Conservation (phyloP, 2,329 filamentous ascomycete genomes). For the Dichotomopilus funicola region DNA sequence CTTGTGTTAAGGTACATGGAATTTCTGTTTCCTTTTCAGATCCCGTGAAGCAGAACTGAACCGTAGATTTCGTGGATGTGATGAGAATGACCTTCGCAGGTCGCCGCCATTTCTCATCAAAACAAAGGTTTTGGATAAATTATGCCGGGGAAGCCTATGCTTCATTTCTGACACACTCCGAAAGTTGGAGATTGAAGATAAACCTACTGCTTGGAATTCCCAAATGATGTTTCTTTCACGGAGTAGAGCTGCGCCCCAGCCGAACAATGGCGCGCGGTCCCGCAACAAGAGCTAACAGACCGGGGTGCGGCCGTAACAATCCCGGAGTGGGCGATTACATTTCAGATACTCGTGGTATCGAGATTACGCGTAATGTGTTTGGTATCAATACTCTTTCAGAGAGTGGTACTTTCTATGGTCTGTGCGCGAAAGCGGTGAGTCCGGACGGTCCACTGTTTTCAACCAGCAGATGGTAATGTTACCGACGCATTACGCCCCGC, state of each 20-base stretch:
- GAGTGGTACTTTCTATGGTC: not conserved
- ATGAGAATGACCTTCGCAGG: too few species aligned
- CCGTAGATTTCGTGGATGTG: too few species aligned
- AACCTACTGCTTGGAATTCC: not conserved
- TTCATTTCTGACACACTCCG: too few species aligned
- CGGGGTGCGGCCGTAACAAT: not conserved
- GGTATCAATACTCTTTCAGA: not conserved
- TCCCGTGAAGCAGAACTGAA: too few species aligned
- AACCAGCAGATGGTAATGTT: conserved; percentile 7
- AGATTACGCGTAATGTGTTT: not conserved
- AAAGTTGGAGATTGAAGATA: too few species aligned
- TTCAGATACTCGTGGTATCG: not conserved
- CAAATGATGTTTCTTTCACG: not conserved
- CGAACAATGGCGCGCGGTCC: not conserved
- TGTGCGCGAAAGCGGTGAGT: conserved; percentile 6
- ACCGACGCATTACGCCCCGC: not conserved
- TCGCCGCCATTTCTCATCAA: too few species aligned
- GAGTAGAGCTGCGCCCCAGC: not conserved
- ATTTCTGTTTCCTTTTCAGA: too few species aligned
- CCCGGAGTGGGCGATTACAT: not conserved
- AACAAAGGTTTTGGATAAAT: too few species aligned
- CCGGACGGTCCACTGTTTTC: not conserved
- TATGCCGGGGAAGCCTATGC: too few species aligned
- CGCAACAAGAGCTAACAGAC: conserved; percentile 5
- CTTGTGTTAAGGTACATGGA: too few species aligned